Percentiles rank a stretch among this genome's conserved stretches.
Evolutionary conservation across 1,284 basidiomycete genomes (phyloP).

Genomic region (Entoloma clypeatum): DNA sequence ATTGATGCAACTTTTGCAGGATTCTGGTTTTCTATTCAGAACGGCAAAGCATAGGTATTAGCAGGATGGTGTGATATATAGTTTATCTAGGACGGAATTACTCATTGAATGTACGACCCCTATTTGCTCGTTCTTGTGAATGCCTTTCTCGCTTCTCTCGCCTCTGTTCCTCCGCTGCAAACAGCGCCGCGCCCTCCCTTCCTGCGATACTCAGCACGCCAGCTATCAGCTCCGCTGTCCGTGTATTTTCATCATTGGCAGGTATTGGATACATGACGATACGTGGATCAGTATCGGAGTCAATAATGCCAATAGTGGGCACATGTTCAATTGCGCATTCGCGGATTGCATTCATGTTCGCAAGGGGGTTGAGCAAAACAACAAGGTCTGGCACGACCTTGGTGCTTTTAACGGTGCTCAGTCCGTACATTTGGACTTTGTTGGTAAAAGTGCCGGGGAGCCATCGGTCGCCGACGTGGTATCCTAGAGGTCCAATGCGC

Average conservation of each 20-base stretch:
- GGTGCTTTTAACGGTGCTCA: constrained; percentile 51
- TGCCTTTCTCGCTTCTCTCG: constrained; percentile 14
- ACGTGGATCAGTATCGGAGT: constrained; percentile 95
- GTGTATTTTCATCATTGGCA: constrained; percentile 92
- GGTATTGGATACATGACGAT: constrained; percentile 98
- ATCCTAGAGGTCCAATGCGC: constrained; percentile 76
- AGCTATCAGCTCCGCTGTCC: constrained; percentile 87
- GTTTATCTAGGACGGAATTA: too few species aligned
- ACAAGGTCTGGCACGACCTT: constrained; percentile 83
- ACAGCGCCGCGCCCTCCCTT: constrained; percentile 66
- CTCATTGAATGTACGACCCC: constrained; percentile 14
- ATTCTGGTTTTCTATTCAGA: constrained; percentile 66
- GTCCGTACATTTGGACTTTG: constrained; percentile 73
- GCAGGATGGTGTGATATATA: too few species aligned
- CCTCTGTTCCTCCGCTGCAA: constrained; percentile 24
- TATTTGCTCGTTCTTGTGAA: constrained; percentile 17
- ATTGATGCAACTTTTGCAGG: constrained; percentile 36
- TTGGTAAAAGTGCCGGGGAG: constrained; percentile 94
- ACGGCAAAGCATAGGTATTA: too few species aligned
- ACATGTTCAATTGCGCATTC: constrained; percentile 84
- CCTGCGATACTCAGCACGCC: constrained; percentile 93
- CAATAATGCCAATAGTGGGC: constrained; percentile 87
- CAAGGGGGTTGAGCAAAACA: constrained; percentile 84
- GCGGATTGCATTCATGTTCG: constrained; percentile 79
- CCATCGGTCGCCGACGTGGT: constrained; percentile 87